Base-by-base conservation (phyloP, 352 stramenopile genomes). In the Phytophthora pluvialis region DNA sequence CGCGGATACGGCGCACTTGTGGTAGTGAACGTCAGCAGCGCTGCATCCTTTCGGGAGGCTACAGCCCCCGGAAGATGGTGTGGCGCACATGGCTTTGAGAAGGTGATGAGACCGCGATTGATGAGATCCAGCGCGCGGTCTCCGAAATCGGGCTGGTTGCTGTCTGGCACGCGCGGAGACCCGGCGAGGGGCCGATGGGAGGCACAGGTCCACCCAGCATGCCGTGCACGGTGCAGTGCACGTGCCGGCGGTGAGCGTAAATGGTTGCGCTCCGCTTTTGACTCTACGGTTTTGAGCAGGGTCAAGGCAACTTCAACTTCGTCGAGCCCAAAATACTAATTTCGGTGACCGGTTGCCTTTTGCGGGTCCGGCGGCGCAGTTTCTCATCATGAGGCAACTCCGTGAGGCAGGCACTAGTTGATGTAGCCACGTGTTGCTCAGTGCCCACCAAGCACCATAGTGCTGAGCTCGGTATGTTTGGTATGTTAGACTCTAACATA, bases 261-360 rank as follows among this genome's bases (percentile, higher is more conserved):
- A 21, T 21, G 21, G 21, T 21, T 21, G 21, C 21, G 21, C 21
- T 21, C 21, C 21, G 21, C 21, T 21, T 21, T 21, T 2, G 21
- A 21, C 21, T n/a, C n/a, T 21, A 21, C 21, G 21, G 21, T 21
- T 21, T 21, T 21, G 21, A 38, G 44, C 13, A 45, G 26, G 54
- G 21, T 55, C 54, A 48, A 63, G 55, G 43, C 21, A 63, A 63
- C 44, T 63, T 63, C 55, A 63, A 55, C 26, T 55, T 54, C 31
- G 39, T 40, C 8, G 15, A 39, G 29, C 21, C 16, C 18, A 25
- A 62, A 62, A 62, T 38, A 38, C 21, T 2, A 21, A 21, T 21
- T 21, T 21, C 2, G 21, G 21, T 21, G 21, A 21, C 21, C 21
- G n/a, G n/a, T n/a, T n/a, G n/a, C 31, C 9, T 35, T 55, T 44